Evolutionary conservation across 2,329 filamentous ascomycete species (phyloP).

Genomic region (Aspergillus proliferans): DNA sequence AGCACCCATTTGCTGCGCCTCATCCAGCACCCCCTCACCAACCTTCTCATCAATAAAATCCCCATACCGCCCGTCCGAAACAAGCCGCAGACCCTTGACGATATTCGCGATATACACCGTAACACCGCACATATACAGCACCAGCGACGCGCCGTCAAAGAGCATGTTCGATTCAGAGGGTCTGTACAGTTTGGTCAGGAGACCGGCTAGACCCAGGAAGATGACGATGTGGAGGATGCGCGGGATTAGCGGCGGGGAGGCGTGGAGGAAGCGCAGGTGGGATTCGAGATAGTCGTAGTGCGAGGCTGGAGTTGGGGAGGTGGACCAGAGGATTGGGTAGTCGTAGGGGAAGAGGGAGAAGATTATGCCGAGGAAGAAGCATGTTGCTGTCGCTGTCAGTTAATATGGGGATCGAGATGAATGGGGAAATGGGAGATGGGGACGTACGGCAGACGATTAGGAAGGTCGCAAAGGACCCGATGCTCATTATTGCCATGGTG

Average conservation of each 20-base stretch:
- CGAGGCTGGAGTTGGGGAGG: slow-evolving; percentile 34
- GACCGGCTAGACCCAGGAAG: slow-evolving; percentile 77
- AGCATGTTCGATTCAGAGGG: slow-evolving; percentile 92
- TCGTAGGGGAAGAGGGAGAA: slow-evolving; percentile 94
- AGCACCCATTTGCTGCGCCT: neutral
- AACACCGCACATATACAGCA: slow-evolving; percentile 75
- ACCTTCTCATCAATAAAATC: slow-evolving; percentile 30
- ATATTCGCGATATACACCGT: slow-evolving; percentile 96
- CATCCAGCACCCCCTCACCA: slow-evolving; percentile 49
- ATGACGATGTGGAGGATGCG: slow-evolving; percentile 94
- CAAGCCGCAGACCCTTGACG: slow-evolving; percentile 83
- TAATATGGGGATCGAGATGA: too few relatives aligned
- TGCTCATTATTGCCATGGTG: slow-evolving; percentile 31
- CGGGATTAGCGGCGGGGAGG: slow-evolving; percentile 81
- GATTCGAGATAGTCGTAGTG: slow-evolving; percentile 83
- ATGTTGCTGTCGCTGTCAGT: slow-evolving; percentile 56
- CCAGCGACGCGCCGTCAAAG: slow-evolving; percentile 71
- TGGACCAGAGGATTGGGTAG: slow-evolving; percentile 45
- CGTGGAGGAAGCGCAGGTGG: slow-evolving; percentile 86
- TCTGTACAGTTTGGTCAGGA: slow-evolving; percentile 91
- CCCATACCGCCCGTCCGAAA: slow-evolving; percentile 65
- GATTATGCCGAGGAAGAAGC: slow-evolving; percentile 97
- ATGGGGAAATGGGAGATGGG: neutral
- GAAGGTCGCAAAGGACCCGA: slow-evolving; percentile 81
- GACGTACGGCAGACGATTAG: slow-evolving; percentile 89